Base-by-base conservation (phyloP, 768 basidiomycete species). In the Pleurotus giganteus region DNA sequence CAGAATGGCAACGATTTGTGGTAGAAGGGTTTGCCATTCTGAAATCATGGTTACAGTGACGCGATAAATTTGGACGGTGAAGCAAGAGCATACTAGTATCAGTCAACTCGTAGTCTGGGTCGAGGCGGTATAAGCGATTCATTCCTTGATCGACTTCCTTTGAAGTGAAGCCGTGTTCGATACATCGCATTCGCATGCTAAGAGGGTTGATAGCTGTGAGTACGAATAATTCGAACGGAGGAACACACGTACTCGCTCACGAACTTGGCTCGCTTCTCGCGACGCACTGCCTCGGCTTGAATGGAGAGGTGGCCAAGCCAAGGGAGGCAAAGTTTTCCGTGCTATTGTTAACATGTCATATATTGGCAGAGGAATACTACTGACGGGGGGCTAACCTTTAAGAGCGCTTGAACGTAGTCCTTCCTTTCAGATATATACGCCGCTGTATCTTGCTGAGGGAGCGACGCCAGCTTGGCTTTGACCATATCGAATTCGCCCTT, bases 261-360 rank as follows among this genome's bases (percentile, higher is more conserved):
- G 19, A 51, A 51, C 24, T 51, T 51, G n/a, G 49, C 32, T 24
- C 49, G 36, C 32, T 51, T 51, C 49, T 51, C 49, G 4, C 49
- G 49, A 17, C 32, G 31, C 21, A 51, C 34, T 5, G 49, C 29
- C 27, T 51, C 49, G n/a, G 49, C 49, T 24, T 51, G 49, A 9
- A 51, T 51, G 24, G 19, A 9, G 6, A 51, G 34, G 37, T 51
- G 49, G 3, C 49, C 49, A 36, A 51, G 19, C 49, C 49, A 51
- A 36, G 29, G 29, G 15, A 51, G 9, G 27, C 49, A 51, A 19
- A 51, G n/a, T n/a, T 37, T 29, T 17, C 34, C 37, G 32, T 51
- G 49, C 49, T 51, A 19, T 13, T 7, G n/a, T n/a, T n/a, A n/a
- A n/a, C 26, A 5, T 32, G 17, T 13, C n/a, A 34, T 41, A 23